phyloP scores from a whole-genome alignment of 108 stramenopile species.

The Cyclotella sp. region DNA sequence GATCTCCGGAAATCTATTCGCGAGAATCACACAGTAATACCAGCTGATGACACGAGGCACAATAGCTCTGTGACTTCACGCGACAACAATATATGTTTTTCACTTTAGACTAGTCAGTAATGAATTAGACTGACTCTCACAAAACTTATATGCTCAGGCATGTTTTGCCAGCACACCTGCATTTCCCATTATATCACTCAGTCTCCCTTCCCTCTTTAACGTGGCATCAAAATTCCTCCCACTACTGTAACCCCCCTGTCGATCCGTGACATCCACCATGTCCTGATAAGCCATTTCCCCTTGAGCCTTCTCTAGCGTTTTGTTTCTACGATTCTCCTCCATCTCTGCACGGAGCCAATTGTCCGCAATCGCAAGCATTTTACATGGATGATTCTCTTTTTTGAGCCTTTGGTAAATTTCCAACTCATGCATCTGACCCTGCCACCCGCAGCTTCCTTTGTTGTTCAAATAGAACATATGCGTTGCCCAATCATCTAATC shows the following conservation, averaged over 20 bases:
- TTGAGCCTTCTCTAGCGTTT: slow-evolving; percentile 72
- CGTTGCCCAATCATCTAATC: slow-evolving; percentile 76
- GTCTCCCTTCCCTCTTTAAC: slow-evolving; percentile 46
- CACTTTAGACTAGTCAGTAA: no score
- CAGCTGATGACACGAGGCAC: no score
- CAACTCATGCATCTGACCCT: slow-evolving; percentile 80
- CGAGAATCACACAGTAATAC: no score
- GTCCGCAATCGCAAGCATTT: slow-evolving; percentile 88
- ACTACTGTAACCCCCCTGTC: slow-evolving; percentile 85
- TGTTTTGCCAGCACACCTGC: slow-evolving; percentile 64
- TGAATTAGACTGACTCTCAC: no score
- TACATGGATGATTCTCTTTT: slow-evolving; percentile 74
- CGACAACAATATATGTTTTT: no score
- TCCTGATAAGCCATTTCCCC: slow-evolving; percentile 58
- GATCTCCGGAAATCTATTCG: background rate
- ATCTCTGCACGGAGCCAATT: slow-evolving; percentile 87
- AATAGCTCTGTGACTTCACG: no score
- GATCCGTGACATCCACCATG: slow-evolving; percentile 69
- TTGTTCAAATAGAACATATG: slow-evolving; percentile 78
- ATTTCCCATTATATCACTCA: slow-evolving; percentile 74
- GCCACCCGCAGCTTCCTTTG: slow-evolving; percentile 81
- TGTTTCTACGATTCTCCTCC: slow-evolving; percentile 58
- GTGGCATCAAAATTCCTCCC: slow-evolving; percentile 60
- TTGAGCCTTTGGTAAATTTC: slow-evolving; percentile 78
- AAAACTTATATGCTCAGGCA: no score